A percentile compares a stretch with the other conserved stretches of the same genome.
Evolutionary conservation across 805 yeast species (phyloP).

Genomic region (Vanderwaltozyma verrucispora): DNA sequence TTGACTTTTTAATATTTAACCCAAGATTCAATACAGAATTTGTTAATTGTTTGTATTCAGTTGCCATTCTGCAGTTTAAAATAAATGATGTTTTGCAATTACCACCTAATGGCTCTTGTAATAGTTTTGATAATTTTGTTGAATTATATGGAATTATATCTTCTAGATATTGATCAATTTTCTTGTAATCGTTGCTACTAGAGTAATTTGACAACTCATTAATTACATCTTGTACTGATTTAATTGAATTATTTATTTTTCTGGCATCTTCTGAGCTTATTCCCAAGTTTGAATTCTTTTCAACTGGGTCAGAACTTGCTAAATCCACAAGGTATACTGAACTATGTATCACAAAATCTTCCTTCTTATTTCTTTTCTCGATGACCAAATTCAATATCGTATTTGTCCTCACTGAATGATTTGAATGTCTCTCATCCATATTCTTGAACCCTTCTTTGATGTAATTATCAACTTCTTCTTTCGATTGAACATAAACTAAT

Average conservation of each 20-base stretch:
- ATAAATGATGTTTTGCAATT: slow-evolving; percentile 68
- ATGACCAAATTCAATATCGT: slow-evolving; percentile 63
- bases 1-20: slow-evolving; percentile 54
- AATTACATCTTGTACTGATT: slow-evolving; percentile 73
- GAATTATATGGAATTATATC: slow-evolving; percentile 45
- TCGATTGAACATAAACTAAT: slow-evolving; percentile 1
- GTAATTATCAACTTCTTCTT: slow-evolving; percentile 1
- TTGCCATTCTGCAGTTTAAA: slow-evolving; percentile 61
- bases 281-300: slow-evolving; percentile 47
- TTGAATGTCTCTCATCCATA: neutral
- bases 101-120: slow-evolving; percentile 76
- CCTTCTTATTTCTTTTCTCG: slow-evolving; percentile 44
- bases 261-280: slow-evolving; percentile 73
- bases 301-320: slow-evolving; percentile 62
- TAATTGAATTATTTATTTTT: slow-evolving; percentile 68
- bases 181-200: no score
- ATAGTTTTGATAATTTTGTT: slow-evolving; percentile 64
- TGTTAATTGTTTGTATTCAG: slow-evolving; percentile 50
- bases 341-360: slow-evolving; percentile 31
- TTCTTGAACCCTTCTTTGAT: neutral
- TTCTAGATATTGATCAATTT: neutral
- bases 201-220: no score
- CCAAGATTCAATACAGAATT: slow-evolving; percentile 67
- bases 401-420: slow-evolving; percentile 37
- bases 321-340: slow-evolving; percentile 68